Evolutionary conservation across 106 monocot species (phyloP), one percentile per base, ranked within the genome.

Genomic region (Dactylorhiza incarnata): DNA sequence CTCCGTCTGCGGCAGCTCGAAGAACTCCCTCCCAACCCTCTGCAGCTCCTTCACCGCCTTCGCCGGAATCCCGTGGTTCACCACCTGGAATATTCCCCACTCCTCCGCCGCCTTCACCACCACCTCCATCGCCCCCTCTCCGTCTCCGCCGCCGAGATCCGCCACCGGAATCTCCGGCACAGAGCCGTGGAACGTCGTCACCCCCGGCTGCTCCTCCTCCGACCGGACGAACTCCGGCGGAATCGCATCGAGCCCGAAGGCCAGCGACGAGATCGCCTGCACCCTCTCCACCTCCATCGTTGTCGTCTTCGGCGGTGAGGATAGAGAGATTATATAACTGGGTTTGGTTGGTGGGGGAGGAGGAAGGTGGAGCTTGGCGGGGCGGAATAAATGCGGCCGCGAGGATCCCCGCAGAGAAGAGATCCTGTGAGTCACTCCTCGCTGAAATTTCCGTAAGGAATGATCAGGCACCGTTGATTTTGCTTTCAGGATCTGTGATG

Each of bases 61-160:
- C 11, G 22, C 44, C 2, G 95, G 88, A n/a, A 95, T 86, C 67
- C 92, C 92, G 56, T 95, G 92, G 55, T 90, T 95, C 79, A 95
- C 87, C 70, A 95, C 77, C 83, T 95, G 92, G 65, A 95, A 90
- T 8, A 95, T 81, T 4, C 95, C 95, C 89, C 89, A 95, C 73
- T 92, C 87, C 29, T 24, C 1, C 25, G 82, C 68, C 7, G 92
- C 95, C 9, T 54, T 79, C 0, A 58, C 77, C 14, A 92, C 72
- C 24, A 68, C 50, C 43, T 54, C 19, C n/a, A 49, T 76, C 15
- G 76, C 29, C 22, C 16, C 7, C 25, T 37, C 75, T 11, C 54
- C 23, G 52, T 85, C 81, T 2, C 75, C 25, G 19, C 29, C 72
- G 24, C 79, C 22, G 26, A 92, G 75, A 74, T 95, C 95, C 17